A percentile compares a stretch with the other conserved stretches of the same genome.
Conservation (phyloP, 768 basidiomycete genomes). For the Amanita rimosa region DNA sequence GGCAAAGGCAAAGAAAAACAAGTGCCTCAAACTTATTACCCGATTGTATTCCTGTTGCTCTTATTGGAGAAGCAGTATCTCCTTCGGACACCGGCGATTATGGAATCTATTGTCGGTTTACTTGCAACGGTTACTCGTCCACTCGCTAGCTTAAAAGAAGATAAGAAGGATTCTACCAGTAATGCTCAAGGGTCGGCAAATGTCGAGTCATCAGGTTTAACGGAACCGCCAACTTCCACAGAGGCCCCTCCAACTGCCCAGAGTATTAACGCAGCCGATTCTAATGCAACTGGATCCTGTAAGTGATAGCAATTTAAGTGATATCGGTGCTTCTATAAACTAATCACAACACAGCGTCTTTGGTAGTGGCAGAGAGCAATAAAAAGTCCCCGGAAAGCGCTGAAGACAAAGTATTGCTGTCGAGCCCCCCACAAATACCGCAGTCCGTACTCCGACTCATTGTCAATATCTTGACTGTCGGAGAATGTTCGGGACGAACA, state of each 20-base stretch:
- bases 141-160: conserved; percentile 51
- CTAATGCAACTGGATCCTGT: conserved; percentile 8
- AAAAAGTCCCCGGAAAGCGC: conserved; percentile 16
- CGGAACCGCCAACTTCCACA: background rate
- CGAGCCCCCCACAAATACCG: conserved; percentile 77
- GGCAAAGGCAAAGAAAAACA: conserved; percentile 95
- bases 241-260: background rate
- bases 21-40: conserved; percentile 71
- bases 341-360: conserved; percentile 3
- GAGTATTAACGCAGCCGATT: background rate
- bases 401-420: conserved; percentile 43
- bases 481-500: conserved; percentile 93
- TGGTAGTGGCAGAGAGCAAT: background rate
- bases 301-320: conserved; percentile 1
- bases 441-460: conserved; percentile 78
- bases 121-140: conserved; percentile 86
- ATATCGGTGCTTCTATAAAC: background rate
- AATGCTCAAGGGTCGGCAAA: conserved; percentile 6
- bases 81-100: conserved; percentile 78
- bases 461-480: conserved; percentile 94
- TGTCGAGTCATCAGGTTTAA: background rate
- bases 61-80: conserved; percentile 82
- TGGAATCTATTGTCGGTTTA: conserved; percentile 86
- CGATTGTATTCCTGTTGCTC: conserved; percentile 80
- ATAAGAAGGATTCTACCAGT: conserved; percentile 10